phyloP scores from a whole-genome alignment of 257 asterid species.

The Haberlea rhodopensis region DNA sequence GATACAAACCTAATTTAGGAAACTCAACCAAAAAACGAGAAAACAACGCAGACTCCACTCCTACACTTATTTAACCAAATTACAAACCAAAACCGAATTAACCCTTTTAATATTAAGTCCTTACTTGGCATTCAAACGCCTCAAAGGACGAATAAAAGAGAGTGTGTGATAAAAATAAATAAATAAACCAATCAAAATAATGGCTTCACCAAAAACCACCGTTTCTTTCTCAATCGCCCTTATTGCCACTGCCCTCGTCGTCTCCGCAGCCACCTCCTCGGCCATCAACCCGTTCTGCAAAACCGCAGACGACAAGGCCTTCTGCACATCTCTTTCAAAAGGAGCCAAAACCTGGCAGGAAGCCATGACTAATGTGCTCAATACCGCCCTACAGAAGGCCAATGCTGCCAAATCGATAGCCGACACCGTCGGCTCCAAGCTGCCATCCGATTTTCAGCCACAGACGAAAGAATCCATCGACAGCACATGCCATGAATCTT shows the following conservation, averaged over 20 bases:
- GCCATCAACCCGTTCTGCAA: background rate
- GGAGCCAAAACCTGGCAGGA: slow-evolving; percentile 3
- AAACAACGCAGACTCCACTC: background rate
- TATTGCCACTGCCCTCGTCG: background rate
- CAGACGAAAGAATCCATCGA: slow-evolving; percentile 18
- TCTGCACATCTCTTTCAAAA: slow-evolving; percentile 2
- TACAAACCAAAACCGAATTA: background rate
- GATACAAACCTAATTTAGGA: background rate
- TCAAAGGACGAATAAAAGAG: background rate
- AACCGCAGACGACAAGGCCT: slow-evolving; percentile 4
- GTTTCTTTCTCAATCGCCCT: slow-evolving; percentile 12
- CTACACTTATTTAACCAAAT: background rate
- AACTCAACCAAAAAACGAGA: background rate
- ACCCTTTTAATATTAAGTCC: background rate
- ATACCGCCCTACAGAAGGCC: slow-evolving; percentile 3
- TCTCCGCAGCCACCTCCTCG: background rate
- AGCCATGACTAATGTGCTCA: slow-evolving; percentile 16
- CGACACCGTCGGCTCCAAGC: background rate
- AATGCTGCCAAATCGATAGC: background rate
- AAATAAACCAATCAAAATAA: background rate
- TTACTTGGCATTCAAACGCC: slow-evolving; percentile 1
- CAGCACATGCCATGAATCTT: slow-evolving; percentile 7
- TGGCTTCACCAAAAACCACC: slow-evolving; percentile 15
- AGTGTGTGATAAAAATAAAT: background rate
- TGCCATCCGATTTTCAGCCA: background rate